A percentile compares a stretch with the other conserved stretches of the same genome.
phyloP scores from a whole-genome alignment of 2,329 filamentous ascomycete genomes.

The Sclerotinia minor region DNA sequence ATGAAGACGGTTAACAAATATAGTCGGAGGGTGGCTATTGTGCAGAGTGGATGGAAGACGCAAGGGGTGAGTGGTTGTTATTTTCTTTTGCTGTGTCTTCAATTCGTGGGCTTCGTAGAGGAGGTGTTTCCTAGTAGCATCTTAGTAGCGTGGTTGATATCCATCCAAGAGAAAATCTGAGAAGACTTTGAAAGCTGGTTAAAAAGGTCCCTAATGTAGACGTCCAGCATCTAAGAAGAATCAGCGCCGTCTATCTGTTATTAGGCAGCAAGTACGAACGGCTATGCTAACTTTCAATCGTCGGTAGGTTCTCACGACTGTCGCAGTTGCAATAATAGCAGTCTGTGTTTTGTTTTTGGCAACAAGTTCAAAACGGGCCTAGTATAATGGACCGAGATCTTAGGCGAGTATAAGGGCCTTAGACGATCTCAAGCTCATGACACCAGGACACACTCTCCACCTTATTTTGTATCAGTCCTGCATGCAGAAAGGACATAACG shows the following conservation, averaged over 20 bases:
- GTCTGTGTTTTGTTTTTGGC: constrained; percentile 64
- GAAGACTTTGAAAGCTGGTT: background rate
- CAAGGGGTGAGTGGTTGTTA: constrained; percentile 60
- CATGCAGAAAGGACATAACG: constrained; percentile 66
- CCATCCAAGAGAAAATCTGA: background rate
- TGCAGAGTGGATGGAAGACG: constrained; percentile 92
- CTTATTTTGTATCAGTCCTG: constrained; percentile 71
- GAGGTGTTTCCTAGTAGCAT: too few relatives aligned
- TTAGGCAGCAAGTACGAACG: background rate
- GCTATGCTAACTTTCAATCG: background rate
- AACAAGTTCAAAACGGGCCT: constrained; percentile 42
- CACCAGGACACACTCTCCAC: constrained; percentile 82
- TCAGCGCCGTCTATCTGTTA: background rate
- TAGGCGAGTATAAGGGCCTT: constrained; percentile 19
- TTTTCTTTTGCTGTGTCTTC: background rate
- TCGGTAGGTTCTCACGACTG: constrained; percentile 58
- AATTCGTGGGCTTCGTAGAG: background rate
- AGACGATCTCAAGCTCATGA: constrained; percentile 79
- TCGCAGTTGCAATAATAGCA: constrained; percentile 63
- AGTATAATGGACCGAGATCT: constrained; percentile 12
- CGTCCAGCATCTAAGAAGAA: background rate
- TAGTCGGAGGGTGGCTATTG: constrained; percentile 73
- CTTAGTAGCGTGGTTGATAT: too few relatives aligned
- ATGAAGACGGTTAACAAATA: constrained; percentile 81
- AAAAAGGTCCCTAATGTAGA: background rate